phyloP scores from a whole-genome alignment of 2,329 filamentous ascomycete genomes.

The Penicillium sp. region DNA sequence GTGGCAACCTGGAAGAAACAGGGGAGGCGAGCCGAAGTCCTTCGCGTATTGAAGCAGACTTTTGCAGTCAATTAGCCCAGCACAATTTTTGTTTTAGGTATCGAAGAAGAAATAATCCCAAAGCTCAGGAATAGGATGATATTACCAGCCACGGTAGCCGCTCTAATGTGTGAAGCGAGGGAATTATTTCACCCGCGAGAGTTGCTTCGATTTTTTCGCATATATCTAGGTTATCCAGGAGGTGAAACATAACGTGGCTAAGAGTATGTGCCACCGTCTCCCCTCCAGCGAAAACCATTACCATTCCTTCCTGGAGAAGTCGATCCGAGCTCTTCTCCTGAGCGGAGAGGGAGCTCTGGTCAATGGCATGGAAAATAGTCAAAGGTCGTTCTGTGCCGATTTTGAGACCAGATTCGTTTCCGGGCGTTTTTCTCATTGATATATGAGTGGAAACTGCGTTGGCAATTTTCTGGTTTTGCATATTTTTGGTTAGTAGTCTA shows the following conservation, averaged over 20 bases:
- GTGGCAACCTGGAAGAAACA: constrained; percentile 1
- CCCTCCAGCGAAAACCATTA: not conserved
- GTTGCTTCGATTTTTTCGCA: not conserved
- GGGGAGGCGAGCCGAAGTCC: not conserved
- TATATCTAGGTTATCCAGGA: not conserved
- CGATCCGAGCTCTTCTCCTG: no score
- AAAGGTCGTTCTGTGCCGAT: no score
- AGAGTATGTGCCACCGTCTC: not conserved
- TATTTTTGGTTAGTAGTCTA: no score
- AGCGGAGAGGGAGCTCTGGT: no score
- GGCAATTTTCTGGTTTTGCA: no score
- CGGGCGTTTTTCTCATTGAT: no score
- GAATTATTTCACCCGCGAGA: not conserved
- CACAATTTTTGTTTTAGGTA: no score
- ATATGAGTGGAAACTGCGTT: no score
- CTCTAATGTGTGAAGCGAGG: not conserved
- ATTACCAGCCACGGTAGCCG: not conserved
- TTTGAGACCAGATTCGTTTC: no score
- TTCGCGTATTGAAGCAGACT: constrained; percentile 3
- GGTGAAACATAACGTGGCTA: not conserved
- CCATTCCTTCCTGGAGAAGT: no score
- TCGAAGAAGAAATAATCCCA: not conserved
- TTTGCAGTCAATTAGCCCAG: not conserved
- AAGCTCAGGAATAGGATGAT: no score
- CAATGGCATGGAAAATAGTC: no score